Evolutionary conservation across 108 stramenopile species (phyloP), one percentile per base, ranked within the genome.

Genomic region (Ochromonas danica): DNA sequence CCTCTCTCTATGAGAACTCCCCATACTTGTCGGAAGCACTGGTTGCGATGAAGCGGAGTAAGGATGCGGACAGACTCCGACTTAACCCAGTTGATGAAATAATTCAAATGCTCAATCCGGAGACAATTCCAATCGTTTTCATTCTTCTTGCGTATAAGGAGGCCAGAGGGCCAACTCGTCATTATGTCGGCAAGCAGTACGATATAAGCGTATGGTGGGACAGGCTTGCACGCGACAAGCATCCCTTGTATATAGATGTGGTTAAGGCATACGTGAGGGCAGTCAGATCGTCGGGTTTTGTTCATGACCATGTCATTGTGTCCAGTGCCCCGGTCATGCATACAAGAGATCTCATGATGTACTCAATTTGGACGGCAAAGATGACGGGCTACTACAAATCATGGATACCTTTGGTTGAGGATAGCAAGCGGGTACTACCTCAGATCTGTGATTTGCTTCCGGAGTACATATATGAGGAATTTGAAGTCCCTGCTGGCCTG

Each of bases 331-430:
- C 51, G 51, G 51, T 57, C 51, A 57, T 57, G 51, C 51, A 57
- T 57, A 57, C 51, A 57, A 57, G 51, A 57, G 51, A 57, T 57
- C 51, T 57, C 51, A 57, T 57, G 51, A 57, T 57, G 51, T 57
- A 57, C 51, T 57, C 51, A 57, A 57, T 57, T 57, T 57, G 51
- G 51, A 57, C 51, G 51, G 51, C 51, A 57, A 57, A 57, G 51
- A 57, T 57, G 51, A 57, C 51, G 51, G 51, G 51, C 51, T 57
- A 57, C 51, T 57, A 57, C 51, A 57, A 57, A 57, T 57, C 51
- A 57, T 57, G 51, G 51, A 57, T 57, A 57, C 51, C 51, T 57
- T 57, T 57, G 51, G 51, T 57, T 57, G 51, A 57, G 22, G 51
- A 57, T 57, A 57, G 51, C 22, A 57, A 57, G 22, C 10, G 51